Evolutionary conservation across 345 rosid genomes (phyloP).

Genomic region (Corchorus olitorius): DNA sequence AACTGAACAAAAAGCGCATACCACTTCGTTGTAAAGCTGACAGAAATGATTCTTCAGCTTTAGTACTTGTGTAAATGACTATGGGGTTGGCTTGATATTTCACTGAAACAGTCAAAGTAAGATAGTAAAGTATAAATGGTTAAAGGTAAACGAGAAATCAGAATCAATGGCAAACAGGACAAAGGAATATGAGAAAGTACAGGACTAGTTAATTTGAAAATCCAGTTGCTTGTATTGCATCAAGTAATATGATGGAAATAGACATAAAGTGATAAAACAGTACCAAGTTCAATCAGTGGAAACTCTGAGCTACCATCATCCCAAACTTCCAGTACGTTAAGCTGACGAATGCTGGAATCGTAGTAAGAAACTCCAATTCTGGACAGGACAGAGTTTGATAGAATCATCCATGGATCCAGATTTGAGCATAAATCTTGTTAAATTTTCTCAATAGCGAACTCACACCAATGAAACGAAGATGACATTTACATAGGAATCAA

Average conservation of each 20-base stretch:
- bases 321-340: slow-evolving; percentile 91
- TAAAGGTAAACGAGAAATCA: neutral
- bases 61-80: slow-evolving; percentile 83
- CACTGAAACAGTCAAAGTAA: slow-evolving; percentile 43
- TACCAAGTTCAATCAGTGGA: slow-evolving; percentile 83
- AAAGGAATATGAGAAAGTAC: neutral
- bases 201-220: slow-evolving; percentile 4
- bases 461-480: too few relatives aligned
- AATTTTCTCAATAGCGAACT: neutral
- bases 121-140: slow-evolving; percentile 7
- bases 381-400: slow-evolving; percentile 9
- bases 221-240: neutral
- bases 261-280: slow-evolving; percentile 16
- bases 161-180: neutral
- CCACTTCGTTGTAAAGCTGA: slow-evolving; percentile 83
- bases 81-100: slow-evolving; percentile 88
- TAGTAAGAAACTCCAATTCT: slow-evolving; percentile 93
- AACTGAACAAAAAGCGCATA: slow-evolving; percentile 34
- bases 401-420: neutral
- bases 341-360: slow-evolving; percentile 78
- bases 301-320: slow-evolving; percentile 79
- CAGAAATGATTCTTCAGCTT: slow-evolving; percentile 84
- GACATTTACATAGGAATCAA: neutral
- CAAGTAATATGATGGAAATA: slow-evolving; percentile 10
- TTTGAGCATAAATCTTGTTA: neutral